These are phyloP conservation scores for Taphrina pruni DNA, from an alignment of 1,139 yeast species.

Conservation along the genomic window DNA sequence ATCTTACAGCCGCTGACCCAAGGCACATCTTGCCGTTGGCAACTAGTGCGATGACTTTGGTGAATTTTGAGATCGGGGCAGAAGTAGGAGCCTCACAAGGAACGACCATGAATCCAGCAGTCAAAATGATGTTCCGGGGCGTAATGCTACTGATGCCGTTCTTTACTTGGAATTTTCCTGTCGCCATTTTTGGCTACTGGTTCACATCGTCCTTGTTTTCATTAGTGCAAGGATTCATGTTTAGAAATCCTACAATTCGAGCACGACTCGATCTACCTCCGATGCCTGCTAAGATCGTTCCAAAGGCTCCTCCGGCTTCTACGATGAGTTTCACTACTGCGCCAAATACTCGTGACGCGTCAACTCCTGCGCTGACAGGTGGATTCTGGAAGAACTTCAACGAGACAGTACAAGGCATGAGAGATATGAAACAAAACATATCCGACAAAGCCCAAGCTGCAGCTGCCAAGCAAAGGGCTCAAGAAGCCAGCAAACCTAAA, in stretches of 20 bases:
- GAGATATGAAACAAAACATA: slow-evolving; percentile 33
- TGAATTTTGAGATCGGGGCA: slow-evolving; percentile 55
- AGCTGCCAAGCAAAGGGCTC: slow-evolving; percentile 62
- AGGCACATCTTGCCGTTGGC: slow-evolving; percentile 83
- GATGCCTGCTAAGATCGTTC: slow-evolving; percentile 18
- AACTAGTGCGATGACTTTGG: slow-evolving; percentile 69
- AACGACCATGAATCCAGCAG: slow-evolving; percentile 36
- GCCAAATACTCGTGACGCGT: background rate
- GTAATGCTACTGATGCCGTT: slow-evolving; percentile 38
- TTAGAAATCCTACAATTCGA: slow-evolving; percentile 37
- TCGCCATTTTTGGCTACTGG: slow-evolving; percentile 44
- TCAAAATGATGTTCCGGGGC: slow-evolving; percentile 31
- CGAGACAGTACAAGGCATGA: slow-evolving; percentile 38
- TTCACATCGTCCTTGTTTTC: slow-evolving; percentile 42
- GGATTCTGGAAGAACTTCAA: slow-evolving; percentile 40
- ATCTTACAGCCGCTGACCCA: slow-evolving; percentile 85
- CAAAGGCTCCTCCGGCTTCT: slow-evolving; percentile 15
- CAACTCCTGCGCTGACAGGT: slow-evolving; percentile 21
- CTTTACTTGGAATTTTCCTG: slow-evolving; percentile 40
- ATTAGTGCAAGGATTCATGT: slow-evolving; percentile 41
- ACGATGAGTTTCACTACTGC: background rate
- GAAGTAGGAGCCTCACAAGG: slow-evolving; percentile 70
- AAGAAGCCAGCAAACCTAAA: slow-evolving; percentile 56
- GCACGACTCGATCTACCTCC: slow-evolving; percentile 36
- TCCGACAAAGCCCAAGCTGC: slow-evolving; percentile 62